phyloP scores from a whole-genome alignment of 441 rosid genomes.

The Erodium trifolium region DNA sequence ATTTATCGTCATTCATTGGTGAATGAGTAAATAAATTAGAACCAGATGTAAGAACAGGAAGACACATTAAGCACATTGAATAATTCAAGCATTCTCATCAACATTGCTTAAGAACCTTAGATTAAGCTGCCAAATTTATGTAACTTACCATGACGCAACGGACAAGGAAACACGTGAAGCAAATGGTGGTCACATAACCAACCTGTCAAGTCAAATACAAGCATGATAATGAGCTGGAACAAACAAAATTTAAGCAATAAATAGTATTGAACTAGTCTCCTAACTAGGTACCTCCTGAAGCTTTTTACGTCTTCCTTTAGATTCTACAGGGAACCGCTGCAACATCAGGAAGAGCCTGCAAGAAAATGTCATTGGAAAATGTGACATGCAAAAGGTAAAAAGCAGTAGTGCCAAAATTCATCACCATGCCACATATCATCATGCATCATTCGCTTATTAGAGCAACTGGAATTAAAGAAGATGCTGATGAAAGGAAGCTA shows the following conservation, averaged over 20 bases:
- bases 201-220: conserved; percentile 43
- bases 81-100: neutral
- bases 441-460: neutral
- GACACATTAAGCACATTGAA: neutral
- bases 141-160: conserved; percentile 77
- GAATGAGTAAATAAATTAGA: neutral
- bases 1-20: neutral
- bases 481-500: neutral
- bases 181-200: conserved; percentile 85
- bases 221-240: no score
- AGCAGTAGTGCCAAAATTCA: neutral
- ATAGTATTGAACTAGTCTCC: neutral
- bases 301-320: conserved; percentile 85
- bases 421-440: neutral
- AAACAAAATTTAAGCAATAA: neutral
- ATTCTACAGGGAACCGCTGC: conserved; percentile 89
- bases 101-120: neutral
- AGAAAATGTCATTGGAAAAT: neutral
- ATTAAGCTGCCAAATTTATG: neutral
- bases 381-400: neutral
- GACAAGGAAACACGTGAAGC: conserved; percentile 79
- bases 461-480: neutral
- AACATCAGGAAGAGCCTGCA: conserved; percentile 82
- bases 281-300: conserved; percentile 58
- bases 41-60: neutral